These are phyloP conservation scores for Suillus subalutaceus DNA, from an alignment of 768 basidiomycete species.

Conservation along the genomic window DNA sequence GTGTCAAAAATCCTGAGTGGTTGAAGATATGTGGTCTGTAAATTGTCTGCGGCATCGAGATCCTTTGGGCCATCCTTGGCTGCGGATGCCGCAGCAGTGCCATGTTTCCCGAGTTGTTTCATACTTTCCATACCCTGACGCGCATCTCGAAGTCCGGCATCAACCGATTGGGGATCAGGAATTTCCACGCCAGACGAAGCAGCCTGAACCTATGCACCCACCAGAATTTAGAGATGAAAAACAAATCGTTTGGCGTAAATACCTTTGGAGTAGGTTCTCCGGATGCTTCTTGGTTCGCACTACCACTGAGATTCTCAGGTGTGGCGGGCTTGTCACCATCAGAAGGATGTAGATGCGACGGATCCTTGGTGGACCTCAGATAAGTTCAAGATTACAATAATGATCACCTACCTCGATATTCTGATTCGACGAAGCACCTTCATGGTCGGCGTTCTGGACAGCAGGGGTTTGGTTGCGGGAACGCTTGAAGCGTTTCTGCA, in stretches of 20 bases:
- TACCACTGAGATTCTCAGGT: not conserved
- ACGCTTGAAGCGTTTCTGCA: no score
- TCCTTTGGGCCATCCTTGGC: not conserved
- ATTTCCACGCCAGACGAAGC: not conserved
- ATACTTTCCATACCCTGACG: not conserved
- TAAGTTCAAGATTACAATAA: no score
- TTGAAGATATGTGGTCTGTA: conserved; percentile 1
- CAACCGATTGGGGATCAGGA: not conserved
- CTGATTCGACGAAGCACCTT: no score
- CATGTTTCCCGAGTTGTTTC: not conserved
- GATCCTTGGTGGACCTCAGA: no score
- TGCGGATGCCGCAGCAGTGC: not conserved
- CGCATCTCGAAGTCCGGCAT: not conserved
- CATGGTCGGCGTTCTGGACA: no score
- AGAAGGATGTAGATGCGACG: no score
- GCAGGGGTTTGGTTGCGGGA: no score
- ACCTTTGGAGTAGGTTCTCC: not conserved
- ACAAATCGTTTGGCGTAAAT: not conserved
- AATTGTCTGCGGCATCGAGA: not conserved
- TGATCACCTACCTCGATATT: no score
- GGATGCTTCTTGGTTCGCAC: not conserved
- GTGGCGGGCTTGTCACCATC: not conserved
- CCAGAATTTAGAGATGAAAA: not conserved
- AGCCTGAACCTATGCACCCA: not conserved
- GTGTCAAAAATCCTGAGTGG: conserved; percentile 6